Percentiles rank a stretch among this genome's conserved stretches.
Evolutionary conservation across 306 rosid genomes (phyloP).

Genomic region (Hippophae gyantsensis): DNA sequence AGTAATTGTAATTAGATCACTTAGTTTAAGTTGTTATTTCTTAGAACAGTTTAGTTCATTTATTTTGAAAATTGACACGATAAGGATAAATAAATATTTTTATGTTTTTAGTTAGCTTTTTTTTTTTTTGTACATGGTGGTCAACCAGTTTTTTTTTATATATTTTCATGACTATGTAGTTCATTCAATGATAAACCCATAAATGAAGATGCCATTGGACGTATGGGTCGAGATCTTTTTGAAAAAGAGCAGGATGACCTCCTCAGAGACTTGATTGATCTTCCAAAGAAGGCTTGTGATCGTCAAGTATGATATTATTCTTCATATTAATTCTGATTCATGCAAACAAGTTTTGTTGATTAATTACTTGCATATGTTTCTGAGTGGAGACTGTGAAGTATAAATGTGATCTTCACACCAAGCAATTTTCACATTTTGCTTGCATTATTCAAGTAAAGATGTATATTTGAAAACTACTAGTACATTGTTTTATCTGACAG

Average conservation of each 20-base stretch:
- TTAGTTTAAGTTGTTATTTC: no score
- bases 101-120: no score
- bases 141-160: neutral
- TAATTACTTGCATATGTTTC: neutral
- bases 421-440: neutral
- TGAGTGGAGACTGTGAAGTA: neutral
- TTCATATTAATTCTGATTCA: neutral
- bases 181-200: constrained; percentile 77
- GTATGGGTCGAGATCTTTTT: constrained; percentile 64
- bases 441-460: neutral
- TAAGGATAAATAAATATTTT: no score
- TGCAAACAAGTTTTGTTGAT: neutral
- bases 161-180: constrained; percentile 23
- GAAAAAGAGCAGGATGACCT: constrained; percentile 80
- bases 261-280: constrained; percentile 64
- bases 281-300: constrained; percentile 88
- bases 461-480: no score
- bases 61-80: no score
- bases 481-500: constrained; percentile 3
- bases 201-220: constrained; percentile 43
- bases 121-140: no score
- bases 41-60: no score
- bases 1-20: no score
- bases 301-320: constrained; percentile 50
- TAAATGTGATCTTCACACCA: no score